Conservation (phyloP, 495 filamentous ascomycete species). For the Podospora fimiseda region DNA sequence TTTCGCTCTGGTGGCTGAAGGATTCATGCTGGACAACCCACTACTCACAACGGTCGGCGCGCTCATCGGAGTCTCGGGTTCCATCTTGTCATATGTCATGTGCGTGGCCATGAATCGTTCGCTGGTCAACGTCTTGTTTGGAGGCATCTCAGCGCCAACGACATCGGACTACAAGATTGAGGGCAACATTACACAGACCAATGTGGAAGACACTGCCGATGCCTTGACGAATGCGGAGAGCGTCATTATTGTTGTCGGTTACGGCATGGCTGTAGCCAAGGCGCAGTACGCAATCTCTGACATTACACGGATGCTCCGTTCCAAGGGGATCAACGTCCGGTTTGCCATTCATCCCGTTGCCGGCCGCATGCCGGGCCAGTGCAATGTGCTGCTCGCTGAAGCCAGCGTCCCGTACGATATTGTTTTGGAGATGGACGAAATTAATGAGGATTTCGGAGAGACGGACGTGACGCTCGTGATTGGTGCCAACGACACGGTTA, state of each 20-base stretch:
- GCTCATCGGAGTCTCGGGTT: constrained; percentile 74
- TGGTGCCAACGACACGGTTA: constrained; percentile 80
- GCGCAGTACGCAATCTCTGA: constrained; percentile 79
- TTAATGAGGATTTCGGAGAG: constrained; percentile 78
- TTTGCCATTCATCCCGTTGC: constrained; percentile 83
- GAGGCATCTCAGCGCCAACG: constrained; percentile 59
- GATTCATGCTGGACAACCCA: constrained; percentile 80
- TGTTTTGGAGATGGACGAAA: constrained; percentile 83
- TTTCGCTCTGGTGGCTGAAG: constrained; percentile 76
- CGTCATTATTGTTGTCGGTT: constrained; percentile 78
- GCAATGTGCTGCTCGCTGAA: constrained; percentile 77
- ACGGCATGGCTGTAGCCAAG: constrained; percentile 84
- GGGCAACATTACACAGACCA: constrained; percentile 63
- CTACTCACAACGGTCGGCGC: constrained; percentile 72
- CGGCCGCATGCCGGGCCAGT: constrained; percentile 80
- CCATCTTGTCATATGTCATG: constrained; percentile 75
- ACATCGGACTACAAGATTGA: constrained; percentile 64
- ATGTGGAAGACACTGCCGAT: constrained; percentile 68
- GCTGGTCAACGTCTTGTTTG: constrained; percentile 74
- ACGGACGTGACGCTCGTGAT: constrained; percentile 82
- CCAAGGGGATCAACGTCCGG: constrained; percentile 67
- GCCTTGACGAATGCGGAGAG: constrained; percentile 61
- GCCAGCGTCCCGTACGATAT: constrained; percentile 80
- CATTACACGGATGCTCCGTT: constrained; percentile 61
- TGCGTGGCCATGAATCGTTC: constrained; percentile 81